Conservation (phyloP, 2,329 filamentous ascomycete species). For the Aphanoascus verrucosus region DNA sequence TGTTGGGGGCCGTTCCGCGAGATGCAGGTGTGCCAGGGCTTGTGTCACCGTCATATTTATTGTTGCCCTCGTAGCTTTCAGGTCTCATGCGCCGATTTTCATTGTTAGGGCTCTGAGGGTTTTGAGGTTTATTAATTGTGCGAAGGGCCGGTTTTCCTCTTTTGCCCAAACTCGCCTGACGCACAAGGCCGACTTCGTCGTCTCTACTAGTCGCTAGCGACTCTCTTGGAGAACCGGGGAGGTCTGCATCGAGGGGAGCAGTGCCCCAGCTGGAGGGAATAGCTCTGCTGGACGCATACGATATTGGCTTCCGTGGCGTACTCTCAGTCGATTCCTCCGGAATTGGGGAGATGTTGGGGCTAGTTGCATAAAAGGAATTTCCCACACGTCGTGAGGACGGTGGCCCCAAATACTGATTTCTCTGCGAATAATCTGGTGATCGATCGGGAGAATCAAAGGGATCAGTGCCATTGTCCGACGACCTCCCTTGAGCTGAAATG, state of each 20-base stretch:
- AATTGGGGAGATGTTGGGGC: constrained; percentile 63
- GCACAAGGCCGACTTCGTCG: constrained; percentile 21
- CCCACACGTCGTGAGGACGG: constrained; percentile 27
- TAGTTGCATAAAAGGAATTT: constrained; percentile 44
- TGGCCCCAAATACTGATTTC: constrained; percentile 16
- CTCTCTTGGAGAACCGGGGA: not conserved
- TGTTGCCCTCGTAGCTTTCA: not conserved
- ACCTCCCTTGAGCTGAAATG: not conserved
- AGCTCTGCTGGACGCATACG: constrained; percentile 59
- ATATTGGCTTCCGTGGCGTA: constrained; percentile 46
- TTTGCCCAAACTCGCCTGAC: constrained; percentile 25
- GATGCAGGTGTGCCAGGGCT: constrained; percentile 1
- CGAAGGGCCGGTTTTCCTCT: constrained; percentile 24
- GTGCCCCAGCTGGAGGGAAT: constrained; percentile 60
- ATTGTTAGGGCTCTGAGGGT: constrained; percentile 1
- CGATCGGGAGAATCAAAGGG: constrained; percentile 18
- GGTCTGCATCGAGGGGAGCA: constrained; percentile 20
- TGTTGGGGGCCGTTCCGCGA: not conserved
- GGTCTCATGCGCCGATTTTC: not conserved
- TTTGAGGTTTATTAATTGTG: constrained; percentile 20
- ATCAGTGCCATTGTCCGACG: constrained; percentile 13
- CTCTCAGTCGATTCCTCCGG: constrained; percentile 55
- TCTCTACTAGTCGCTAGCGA: constrained; percentile 10
- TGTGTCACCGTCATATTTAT: not conserved
- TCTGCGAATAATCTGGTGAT: constrained; percentile 21